phyloP scores from a whole-genome alignment of 2,329 filamentous ascomycete genomes.

The Xylariaceae sp. region DNA sequence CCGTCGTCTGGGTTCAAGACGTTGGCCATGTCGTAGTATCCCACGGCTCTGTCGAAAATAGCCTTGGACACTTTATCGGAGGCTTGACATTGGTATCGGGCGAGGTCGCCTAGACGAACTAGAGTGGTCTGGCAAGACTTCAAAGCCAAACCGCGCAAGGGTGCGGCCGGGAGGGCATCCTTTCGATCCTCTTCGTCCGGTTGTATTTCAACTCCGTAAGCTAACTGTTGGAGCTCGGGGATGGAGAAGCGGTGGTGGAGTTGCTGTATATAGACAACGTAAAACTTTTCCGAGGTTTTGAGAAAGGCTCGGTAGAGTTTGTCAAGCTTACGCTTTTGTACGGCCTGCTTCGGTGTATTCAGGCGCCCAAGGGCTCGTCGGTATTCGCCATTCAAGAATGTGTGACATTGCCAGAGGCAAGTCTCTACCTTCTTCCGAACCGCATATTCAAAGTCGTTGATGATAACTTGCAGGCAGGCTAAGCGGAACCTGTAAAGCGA shows the following conservation, averaged over 20 bases:
- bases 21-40: conserved; percentile 79
- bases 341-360: conserved; percentile 45
- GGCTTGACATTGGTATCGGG: conserved; percentile 75
- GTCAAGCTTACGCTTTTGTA: conserved; percentile 69
- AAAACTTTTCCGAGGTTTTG: conserved; percentile 82
- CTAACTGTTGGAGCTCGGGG: conserved; percentile 42
- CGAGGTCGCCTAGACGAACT: conserved; percentile 83
- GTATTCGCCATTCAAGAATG: conserved; percentile 72
- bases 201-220: conserved; percentile 38
- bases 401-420: conserved; percentile 74
- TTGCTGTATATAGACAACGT: conserved; percentile 76
- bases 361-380: conserved; percentile 60
- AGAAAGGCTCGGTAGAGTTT: conserved; percentile 80
- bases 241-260: conserved; percentile 59
- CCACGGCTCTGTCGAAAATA: conserved; percentile 73
- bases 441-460: conserved; percentile 64
- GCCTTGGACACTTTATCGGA: conserved; percentile 59
- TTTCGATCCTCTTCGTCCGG: conserved; percentile 39
- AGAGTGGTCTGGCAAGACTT: conserved; percentile 76
- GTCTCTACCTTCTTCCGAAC: conserved; percentile 59
- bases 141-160: conserved; percentile 56
- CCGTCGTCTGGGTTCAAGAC: conserved; percentile 74
- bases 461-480: conserved; percentile 66
- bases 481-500: conserved; percentile 55
- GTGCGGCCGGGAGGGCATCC: conserved; percentile 36